Evolutionary conservation across 768 basidiomycete species (phyloP), one percentile per base, ranked within the genome.

Genomic region (Suillus variegatus): DNA sequence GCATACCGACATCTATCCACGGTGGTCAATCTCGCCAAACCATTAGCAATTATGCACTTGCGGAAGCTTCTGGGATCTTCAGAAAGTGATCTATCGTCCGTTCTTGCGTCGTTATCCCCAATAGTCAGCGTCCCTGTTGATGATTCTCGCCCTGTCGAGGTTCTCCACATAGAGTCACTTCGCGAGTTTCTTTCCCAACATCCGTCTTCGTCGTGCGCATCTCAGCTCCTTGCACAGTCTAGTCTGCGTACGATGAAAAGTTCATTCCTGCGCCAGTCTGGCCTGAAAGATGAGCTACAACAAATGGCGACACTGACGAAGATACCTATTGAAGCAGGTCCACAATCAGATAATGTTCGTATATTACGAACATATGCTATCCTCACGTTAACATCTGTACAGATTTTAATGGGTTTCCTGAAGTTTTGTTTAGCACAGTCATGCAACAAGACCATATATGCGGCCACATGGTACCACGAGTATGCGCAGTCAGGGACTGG

Each of bases 1-100:
- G 57, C 25, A 60, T 60, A 60, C 40, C 57, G 25, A 0, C 57
- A 60, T 43, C 40, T 60, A 12, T 60, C 57, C 57, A 60, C 40
- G 4, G 57, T 60, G 18, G 57, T 20, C 25, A 60, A 60, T 60
- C 57, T 60, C 3, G 57, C 40, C 6, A 18, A 60, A 60, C 57
- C 57, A 28, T 7, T 60, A 28, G 57, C 25, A 20, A 12, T 41
- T 20, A 2, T 20, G 5, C 16, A 60, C 40, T 60, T 60, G 25
- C 40, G 10, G 25, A 60, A 43, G 25, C 40, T 60, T 40, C 40
- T 60, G 10, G 57, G 57, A 60, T 16, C 38, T 25, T 57, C 9
- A 40, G 57, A 41, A 20, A 25, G 18, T 1, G 57, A 60, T 43
- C 28, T 60, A 12, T 18, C 25, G 8, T 41, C 57, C 10, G 28